Conservation (phyloP, 192 early-diverging fungal genomes). For the Nowakowskiella sp. region DNA sequence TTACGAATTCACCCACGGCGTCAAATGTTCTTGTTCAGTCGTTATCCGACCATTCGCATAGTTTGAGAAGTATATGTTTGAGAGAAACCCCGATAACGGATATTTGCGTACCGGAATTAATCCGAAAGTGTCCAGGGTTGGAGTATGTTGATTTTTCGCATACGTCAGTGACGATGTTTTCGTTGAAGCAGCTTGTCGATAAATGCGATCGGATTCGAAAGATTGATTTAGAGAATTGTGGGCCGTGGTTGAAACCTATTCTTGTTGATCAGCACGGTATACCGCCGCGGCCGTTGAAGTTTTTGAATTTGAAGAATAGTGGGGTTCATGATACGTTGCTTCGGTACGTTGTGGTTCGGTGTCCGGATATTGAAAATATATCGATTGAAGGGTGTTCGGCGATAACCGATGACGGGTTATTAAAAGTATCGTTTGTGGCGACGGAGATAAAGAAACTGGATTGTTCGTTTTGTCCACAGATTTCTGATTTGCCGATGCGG, state of each 20-base stretch:
- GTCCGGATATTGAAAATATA: constrained; percentile 10
- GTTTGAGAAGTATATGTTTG: constrained; percentile 12
- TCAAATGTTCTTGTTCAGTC: constrained; percentile 28
- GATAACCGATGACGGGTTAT: constrained; percentile 17
- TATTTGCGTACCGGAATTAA: constrained; percentile 12
- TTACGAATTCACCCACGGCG: constrained; percentile 10
- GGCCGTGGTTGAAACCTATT: background rate
- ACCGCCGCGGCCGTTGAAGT: constrained; percentile 8
- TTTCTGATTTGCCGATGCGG: constrained; percentile 13
- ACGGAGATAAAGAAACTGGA: constrained; percentile 5
- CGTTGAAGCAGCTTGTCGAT: constrained; percentile 8
- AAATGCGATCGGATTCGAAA: constrained; percentile 5
- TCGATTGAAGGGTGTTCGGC: constrained; percentile 17
- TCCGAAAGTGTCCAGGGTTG: constrained; percentile 6
- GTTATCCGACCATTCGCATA: constrained; percentile 19
- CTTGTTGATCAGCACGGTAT: no score
- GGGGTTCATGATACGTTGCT: constrained; percentile 10
- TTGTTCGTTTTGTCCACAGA: background rate
- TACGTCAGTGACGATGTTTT: constrained; percentile 12
- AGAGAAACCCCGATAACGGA: constrained; percentile 27
- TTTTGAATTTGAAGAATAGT: constrained; percentile 15
- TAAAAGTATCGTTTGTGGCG: constrained; percentile 4
- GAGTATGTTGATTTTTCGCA: constrained; percentile 19
- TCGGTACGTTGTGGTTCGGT: constrained; percentile 4
- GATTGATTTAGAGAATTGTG: constrained; percentile 18